These are phyloP conservation scores for Scheffersomyces parashehatae DNA, from an alignment of 1,139 yeast genomes.

Conservation along the genomic window DNA sequence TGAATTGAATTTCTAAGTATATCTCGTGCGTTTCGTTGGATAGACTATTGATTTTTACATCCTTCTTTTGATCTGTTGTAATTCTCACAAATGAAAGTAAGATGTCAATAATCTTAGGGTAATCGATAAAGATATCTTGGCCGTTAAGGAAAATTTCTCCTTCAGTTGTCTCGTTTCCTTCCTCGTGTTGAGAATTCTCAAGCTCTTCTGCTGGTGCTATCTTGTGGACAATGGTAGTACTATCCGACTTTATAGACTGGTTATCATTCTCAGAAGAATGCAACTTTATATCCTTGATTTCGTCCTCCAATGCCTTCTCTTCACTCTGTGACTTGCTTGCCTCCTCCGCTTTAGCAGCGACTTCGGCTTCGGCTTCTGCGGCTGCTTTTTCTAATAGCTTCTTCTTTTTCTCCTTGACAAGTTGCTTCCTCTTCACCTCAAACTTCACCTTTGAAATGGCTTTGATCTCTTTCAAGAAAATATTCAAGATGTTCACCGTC, in stretches of 20 bases:
- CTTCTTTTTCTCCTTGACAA: conserved; percentile 17
- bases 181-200: conserved; percentile 1
- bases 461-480: conserved; percentile 77
- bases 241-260: conserved; percentile 26
- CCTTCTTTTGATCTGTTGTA: conserved; percentile 17
- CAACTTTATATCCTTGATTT: conserved; percentile 7
- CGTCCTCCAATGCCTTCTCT: conserved; percentile 1
- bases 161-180: conserved; percentile 24
- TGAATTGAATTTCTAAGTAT: conserved; percentile 76
- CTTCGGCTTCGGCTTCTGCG: conserved; percentile 7
- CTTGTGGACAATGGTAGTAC: conserved; percentile 24
- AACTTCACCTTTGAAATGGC: conserved; percentile 69
- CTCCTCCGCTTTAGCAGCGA: conserved; percentile 5
- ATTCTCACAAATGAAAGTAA: conserved; percentile 76
- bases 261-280: conserved; percentile 13
- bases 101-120: conserved; percentile 76
- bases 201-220: conserved; percentile 2
- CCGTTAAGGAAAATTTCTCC: conserved; percentile 71
- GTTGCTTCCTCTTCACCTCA: conserved; percentile 38
- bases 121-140: conserved; percentile 83
- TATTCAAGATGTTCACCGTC: conserved; percentile 75
- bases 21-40: conserved; percentile 41
- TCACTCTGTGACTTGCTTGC: conserved; percentile 3
- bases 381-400: not conserved
- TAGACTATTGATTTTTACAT: conserved; percentile 26